Evolutionary conservation across 2,329 filamentous ascomycete genomes (phyloP).

Genomic region (Diplodia seriata): DNA sequence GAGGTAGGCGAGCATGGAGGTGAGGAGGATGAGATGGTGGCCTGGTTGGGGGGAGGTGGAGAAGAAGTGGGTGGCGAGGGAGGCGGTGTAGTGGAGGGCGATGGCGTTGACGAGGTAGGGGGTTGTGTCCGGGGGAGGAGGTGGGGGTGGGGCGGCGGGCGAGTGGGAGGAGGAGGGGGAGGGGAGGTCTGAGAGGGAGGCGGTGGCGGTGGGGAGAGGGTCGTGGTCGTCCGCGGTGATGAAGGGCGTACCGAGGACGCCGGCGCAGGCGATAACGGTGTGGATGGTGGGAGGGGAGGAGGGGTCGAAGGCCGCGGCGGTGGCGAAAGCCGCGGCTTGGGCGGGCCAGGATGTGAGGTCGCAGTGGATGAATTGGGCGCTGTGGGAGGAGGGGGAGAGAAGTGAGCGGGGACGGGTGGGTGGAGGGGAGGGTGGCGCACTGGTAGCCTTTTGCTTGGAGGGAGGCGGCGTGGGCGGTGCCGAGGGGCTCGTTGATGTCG

Average conservation of each 20-base stretch:
- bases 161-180: too few species aligned
- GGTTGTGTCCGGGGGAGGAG: constrained; percentile 34
- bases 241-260: constrained; percentile 40
- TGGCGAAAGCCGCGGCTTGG: constrained; percentile 43
- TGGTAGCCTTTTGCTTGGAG: constrained; percentile 35
- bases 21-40: constrained; percentile 39
- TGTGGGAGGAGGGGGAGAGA: background rate
- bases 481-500: constrained; percentile 38
- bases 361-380: constrained; percentile 42
- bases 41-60: too few species aligned
- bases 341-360: constrained; percentile 43
- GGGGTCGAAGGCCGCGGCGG: constrained; percentile 39
- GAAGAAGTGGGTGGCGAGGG: constrained; percentile 41
- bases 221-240: too few species aligned
- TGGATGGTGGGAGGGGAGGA: constrained; percentile 37
- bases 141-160: too few species aligned
- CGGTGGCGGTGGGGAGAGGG: too few species aligned
- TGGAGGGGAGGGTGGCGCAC: background rate
- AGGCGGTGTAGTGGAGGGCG: constrained; percentile 40
- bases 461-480: constrained; percentile 32
- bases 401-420: too few species aligned
- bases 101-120: constrained; percentile 38
- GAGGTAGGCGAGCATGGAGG: constrained; percentile 40
- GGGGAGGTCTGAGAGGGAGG: too few species aligned
- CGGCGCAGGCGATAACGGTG: constrained; percentile 44